Evolutionary conservation across 78 protist species (phyloP).

Genomic region (Bodo saltans): DNA sequence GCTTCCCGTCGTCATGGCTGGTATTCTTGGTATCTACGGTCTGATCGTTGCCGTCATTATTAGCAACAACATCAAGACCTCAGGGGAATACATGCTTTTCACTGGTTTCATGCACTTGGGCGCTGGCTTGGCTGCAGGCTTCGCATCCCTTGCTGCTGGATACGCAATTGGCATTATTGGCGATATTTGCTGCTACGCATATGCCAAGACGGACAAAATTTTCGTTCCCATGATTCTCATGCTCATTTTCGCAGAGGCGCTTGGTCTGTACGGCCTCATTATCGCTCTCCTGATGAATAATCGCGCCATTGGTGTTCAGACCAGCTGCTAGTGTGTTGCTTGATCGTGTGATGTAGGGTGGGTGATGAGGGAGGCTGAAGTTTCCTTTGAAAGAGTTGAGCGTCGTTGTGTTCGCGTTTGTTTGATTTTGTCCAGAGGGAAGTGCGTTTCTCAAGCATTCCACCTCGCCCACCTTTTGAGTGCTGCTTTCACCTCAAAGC

Average conservation of each 20-base stretch:
- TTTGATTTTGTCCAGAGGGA: too few species aligned
- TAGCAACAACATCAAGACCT: constrained; percentile 9
- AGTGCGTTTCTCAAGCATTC: too few species aligned
- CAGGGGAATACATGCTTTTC: neutral
- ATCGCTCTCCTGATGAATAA: constrained; percentile 58
- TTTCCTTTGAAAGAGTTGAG: too few species aligned
- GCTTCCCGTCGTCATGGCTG: constrained; percentile 98
- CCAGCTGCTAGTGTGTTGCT: too few species aligned
- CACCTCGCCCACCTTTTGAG: too few species aligned
- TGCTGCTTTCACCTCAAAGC: too few species aligned
- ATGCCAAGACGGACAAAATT: constrained; percentile 62
- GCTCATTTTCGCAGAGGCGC: constrained; percentile 91
- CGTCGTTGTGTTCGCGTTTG: too few species aligned
- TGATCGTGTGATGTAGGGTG: too few species aligned
- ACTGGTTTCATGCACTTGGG: constrained; percentile 77
- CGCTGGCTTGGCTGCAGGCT: constrained; percentile 92
- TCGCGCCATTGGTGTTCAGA: too few species aligned
- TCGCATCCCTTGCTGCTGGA: constrained; percentile 94
- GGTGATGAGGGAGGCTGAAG: too few species aligned
- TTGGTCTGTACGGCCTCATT: constrained; percentile 92
- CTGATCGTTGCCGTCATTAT: constrained; percentile 92
- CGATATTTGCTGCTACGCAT: constrained; percentile 87
- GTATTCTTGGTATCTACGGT: constrained; percentile 99
- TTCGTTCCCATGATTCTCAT: constrained; percentile 88
- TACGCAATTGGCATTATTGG: constrained; percentile 88